Evolutionary conservation across 164 flowering plant genomes (phyloP), one percentile per base, ranked within the genome.

Genomic region (Magnolia changhungtana): DNA sequence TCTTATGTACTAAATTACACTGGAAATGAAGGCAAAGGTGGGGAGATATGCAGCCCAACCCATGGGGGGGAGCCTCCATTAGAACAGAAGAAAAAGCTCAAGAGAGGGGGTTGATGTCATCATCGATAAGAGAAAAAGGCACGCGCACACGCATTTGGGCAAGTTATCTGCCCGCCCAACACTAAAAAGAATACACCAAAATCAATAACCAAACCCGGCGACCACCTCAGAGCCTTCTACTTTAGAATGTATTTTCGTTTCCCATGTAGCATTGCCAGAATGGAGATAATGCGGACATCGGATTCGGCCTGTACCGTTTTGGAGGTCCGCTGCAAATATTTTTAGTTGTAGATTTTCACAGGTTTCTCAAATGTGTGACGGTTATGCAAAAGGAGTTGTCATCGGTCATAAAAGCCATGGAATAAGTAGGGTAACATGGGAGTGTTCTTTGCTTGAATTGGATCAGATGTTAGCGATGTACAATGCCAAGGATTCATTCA

Each of bases 361-460:
- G 98, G 93, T 86, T 91, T 92, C 89, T 92, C 98, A 85, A 67
- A 90, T 67, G 96, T 84, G 74, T 91, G 96, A 9, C 98, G 97
- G 77, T 87, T 92, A 97, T 94, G 93, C 90, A 86, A 82, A 75
- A 76, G 51, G 4, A 20, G 21, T 18, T 66, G 50, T 50, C 27
- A 51, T 45, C 6, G 55, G 68, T 72, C 61, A 74, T 16, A 50
- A 52, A 61, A 58, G 19, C n/a, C 6, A 69, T 72, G 67, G 10
- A 61, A 69, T 21, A 49, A 45, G 16, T 10, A 18, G 19, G 50
- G n/a, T 8, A 16, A 55, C 18, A 55, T 55, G 45, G 45, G 45
- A 37, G 7, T 4, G 45, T 37, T 37, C 45, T 37, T 37, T 5
- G 7, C 45, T 37, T 37, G 45, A 37, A 37, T 4, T 37, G 45